Evolutionary conservation across 2,329 filamentous ascomycete species (phyloP).

Genomic region (Metarhizium robertsii): DNA sequence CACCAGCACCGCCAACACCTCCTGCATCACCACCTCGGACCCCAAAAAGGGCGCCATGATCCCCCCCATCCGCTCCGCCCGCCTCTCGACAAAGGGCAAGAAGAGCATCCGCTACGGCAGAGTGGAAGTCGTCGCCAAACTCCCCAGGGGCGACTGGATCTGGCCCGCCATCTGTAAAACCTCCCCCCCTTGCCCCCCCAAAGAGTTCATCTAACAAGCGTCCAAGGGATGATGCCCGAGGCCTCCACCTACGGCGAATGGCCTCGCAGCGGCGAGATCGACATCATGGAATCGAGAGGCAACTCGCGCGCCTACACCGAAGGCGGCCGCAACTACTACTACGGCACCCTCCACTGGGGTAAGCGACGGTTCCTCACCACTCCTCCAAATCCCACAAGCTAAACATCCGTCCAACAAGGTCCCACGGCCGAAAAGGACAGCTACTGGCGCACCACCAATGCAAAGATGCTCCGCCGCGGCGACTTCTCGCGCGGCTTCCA

Average conservation of each 20-base stretch:
- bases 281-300: conserved; percentile 40
- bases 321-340: conserved; percentile 34
- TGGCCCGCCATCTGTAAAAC: conserved; percentile 36
- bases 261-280: conserved; percentile 44
- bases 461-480: conserved; percentile 23
- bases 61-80: conserved; percentile 38
- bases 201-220: background rate
- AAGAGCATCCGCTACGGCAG: conserved; percentile 15
- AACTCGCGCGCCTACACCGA: conserved; percentile 23
- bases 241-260: conserved; percentile 37
- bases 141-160: conserved; percentile 45
- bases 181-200: background rate
- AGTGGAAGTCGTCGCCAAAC: conserved; percentile 43
- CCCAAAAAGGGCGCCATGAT: conserved; percentile 34
- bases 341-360: conserved; percentile 40
- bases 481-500: conserved; percentile 34
- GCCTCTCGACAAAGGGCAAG: conserved; percentile 28
- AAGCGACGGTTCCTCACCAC: conserved; percentile 1
- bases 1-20: conserved; percentile 23
- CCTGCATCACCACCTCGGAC: conserved; percentile 33
- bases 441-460: conserved; percentile 25
- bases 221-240: conserved; percentile 38
- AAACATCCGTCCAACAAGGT: conserved; percentile 9
- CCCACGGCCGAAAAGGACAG: conserved; percentile 17
- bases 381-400: background rate